These are phyloP conservation scores for Schwanniomyces polymorphus DNA, from an alignment of 805 yeast species.

Conservation along the genomic window DNA sequence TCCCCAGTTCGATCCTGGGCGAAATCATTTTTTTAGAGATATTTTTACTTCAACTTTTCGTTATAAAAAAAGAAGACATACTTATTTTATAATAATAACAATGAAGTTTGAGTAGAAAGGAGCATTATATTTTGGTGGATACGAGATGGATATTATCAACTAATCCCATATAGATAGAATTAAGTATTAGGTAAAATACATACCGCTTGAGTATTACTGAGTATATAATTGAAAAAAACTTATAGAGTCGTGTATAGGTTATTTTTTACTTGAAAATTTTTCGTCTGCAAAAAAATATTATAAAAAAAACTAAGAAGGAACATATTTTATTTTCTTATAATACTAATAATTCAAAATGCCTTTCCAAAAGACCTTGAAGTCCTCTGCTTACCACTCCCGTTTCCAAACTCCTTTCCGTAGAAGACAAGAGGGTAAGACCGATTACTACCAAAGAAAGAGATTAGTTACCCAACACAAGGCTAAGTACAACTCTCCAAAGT, in stretches of 20 bases:
- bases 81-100: too few relatives aligned
- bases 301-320: neutral
- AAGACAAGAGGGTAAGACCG: constrained; percentile 99
- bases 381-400: constrained; percentile 96
- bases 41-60: too few relatives aligned
- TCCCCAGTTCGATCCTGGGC: constrained; percentile 99
- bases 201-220: neutral
- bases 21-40: constrained; percentile 63
- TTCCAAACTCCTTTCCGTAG: constrained; percentile 99
- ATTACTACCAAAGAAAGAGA: constrained; percentile 99
- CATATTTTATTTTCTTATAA: neutral
- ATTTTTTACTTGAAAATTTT: neutral
- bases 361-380: constrained; percentile 71
- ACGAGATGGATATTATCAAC: too few relatives aligned
- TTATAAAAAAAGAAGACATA: too few relatives aligned
- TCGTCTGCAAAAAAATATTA: neutral
- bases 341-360: constrained; percentile 54
- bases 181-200: neutral
- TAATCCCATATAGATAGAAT: too few relatives aligned
- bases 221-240: neutral
- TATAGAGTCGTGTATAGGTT: neutral
- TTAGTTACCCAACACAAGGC: constrained; percentile 99
- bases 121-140: too few relatives aligned
- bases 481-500: constrained; percentile 98
- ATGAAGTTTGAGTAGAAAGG: too few relatives aligned